Evolutionary conservation across 2,329 filamentous ascomycete genomes (phyloP), one percentile per base, ranked within the genome.

Genomic region (Pyricularia grisea): DNA sequence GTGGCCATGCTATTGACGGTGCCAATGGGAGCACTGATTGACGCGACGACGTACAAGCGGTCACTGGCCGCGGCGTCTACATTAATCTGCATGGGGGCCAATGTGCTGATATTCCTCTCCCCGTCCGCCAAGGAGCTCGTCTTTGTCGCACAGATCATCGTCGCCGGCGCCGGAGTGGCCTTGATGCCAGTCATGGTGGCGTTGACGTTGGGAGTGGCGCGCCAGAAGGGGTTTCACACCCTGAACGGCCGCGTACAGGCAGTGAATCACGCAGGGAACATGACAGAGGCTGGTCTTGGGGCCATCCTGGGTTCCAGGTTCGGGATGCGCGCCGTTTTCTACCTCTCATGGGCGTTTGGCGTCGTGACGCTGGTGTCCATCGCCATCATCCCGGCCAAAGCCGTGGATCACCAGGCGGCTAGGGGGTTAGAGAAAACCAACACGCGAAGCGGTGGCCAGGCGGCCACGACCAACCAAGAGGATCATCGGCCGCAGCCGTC

Each of bases 61-160:
- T 42, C 64, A 6, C 64, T 66, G 31, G 17, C 64, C 9, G 64
- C 31, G 31, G 31, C 30, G 30, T 31, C 30, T 14, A 66, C 64
- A 9, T 1, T 42, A 9, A 28, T 67, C 27, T 25, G 14, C 10
- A 30, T 68, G 2, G 55, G 25, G 4, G 31, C 20, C 4, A 65
- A 65, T 5, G 20, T 89, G 86, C 83, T 87, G 68, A 81, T 90
- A 4, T 36, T 66, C 12, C 31, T 66, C 30, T 31, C n/a, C 11
- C 64, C 64, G 30, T 36, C 30, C 31, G 5, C 30, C 30, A 31
- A n/a, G 31, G 30, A 31, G 64, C 64, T 66, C 64, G n/a, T n/a
- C 31, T 66, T 66, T 25, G n/a, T n/a, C 1, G 64, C 64, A 2
- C 64, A 66, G 14, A 12, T 36, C 31, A 36, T 66, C 11, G 64